phyloP scores from a whole-genome alignment of 768 basidiomycete species.

The Lactarius sp. region DNA sequence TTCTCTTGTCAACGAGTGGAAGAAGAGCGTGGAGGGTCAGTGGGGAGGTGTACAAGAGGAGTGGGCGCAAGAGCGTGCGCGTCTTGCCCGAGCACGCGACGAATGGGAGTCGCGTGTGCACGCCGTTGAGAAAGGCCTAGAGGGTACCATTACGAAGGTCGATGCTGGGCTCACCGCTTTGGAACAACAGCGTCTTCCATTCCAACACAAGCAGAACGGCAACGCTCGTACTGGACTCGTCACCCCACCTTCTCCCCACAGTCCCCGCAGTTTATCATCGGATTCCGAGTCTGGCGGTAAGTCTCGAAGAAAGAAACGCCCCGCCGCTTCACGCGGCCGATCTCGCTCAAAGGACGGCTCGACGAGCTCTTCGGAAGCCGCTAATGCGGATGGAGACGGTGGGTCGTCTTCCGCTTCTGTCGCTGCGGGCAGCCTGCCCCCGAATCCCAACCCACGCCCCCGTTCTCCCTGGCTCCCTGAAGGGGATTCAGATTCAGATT shows the following conservation, averaged over 20 bases:
- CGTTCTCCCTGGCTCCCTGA: conserved; percentile 26
- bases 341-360: conserved; percentile 25
- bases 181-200: conserved; percentile 33
- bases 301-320: conserved; percentile 23
- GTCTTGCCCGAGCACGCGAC: conserved; percentile 64
- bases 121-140: conserved; percentile 50
- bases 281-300: conserved; percentile 41
- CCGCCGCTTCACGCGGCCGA: conserved; percentile 21
- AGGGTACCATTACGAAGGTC: conserved; percentile 38
- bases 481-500: conserved; percentile 24
- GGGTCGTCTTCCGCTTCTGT: conserved; percentile 25
- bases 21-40: conserved; percentile 69
- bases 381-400: conserved; percentile 24
- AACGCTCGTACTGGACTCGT: conserved; percentile 50
- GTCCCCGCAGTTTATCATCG: conserved; percentile 63
- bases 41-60: conserved; percentile 76
- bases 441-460: conserved; percentile 19
- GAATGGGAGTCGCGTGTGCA: conserved; percentile 72
- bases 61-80: conserved; percentile 76
- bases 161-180: conserved; percentile 34
- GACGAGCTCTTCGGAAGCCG: conserved; percentile 24
- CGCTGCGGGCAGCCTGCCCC: conserved; percentile 22
- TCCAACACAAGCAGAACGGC: conserved; percentile 30
- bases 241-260: conserved; percentile 73
- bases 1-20: conserved; percentile 63